Evolutionary conservation across 805 yeast genomes (phyloP).

Genomic region (Huiozyma naganishii): DNA sequence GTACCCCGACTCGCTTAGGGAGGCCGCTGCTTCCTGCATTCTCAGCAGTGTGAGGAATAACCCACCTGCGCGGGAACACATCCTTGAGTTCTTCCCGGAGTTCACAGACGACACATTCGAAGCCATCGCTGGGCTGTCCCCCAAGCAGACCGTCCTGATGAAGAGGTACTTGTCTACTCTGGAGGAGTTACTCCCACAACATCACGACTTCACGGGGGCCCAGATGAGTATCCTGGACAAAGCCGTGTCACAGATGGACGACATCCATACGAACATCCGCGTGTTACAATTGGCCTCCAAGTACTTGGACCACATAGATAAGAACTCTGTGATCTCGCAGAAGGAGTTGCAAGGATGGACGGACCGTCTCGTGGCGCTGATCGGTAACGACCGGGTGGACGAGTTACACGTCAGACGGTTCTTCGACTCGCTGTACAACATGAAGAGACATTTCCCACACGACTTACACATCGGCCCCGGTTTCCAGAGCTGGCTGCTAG

Average conservation of each 20-base stretch:
- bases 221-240: background rate
- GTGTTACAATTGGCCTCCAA: constrained; percentile 22
- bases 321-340: constrained; percentile 2
- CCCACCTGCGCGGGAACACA: constrained; percentile 41
- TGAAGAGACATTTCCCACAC: constrained; percentile 25
- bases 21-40: constrained; percentile 47
- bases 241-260: constrained; percentile 11
- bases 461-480: constrained; percentile 28
- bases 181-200: constrained; percentile 14
- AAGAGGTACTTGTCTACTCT: constrained; percentile 23
- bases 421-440: constrained; percentile 29
- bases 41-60: constrained; percentile 69
- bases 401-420: constrained; percentile 35
- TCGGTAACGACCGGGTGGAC: constrained; percentile 22
- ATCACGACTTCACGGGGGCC: constrained; percentile 3
- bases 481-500: constrained; percentile 56
- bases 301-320: constrained; percentile 3
- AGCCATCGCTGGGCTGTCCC: background rate
- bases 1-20: constrained; percentile 28
- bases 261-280: constrained; percentile 19
- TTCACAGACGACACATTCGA: background rate
- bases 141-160: constrained; percentile 5
- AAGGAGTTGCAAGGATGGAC: constrained; percentile 14
- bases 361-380: constrained; percentile 15
- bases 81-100: constrained; percentile 9